phyloP scores from a whole-genome alignment of 2,329 filamentous ascomycete species.

The Colletotrichum falcatum region DNA sequence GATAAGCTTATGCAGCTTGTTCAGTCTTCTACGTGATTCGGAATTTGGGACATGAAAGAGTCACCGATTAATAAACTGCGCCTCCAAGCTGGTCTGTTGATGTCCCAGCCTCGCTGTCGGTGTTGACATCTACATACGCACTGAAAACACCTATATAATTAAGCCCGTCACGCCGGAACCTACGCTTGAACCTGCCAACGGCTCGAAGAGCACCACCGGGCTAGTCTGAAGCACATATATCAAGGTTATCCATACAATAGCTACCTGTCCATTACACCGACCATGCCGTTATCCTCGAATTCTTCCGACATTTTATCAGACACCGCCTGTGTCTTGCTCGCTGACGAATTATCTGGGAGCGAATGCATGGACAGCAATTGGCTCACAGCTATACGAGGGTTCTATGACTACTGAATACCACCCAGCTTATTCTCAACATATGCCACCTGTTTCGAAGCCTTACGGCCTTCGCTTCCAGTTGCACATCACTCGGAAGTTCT shows the following conservation, averaged over 20 bases:
- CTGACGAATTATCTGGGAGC: too few species aligned
- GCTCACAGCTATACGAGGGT: too few species aligned
- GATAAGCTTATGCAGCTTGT: not conserved
- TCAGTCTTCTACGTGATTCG: not conserved
- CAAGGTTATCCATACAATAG: not conserved
- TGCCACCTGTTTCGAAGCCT: too few species aligned
- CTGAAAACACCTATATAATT: not conserved
- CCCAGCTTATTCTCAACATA: not conserved
- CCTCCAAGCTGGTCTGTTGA: not conserved
- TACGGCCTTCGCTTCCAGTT: not conserved
- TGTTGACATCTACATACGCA: not conserved
- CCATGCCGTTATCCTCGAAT: too few species aligned
- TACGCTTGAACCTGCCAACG: not conserved
- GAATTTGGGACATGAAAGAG: too few species aligned
- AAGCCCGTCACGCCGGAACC: not conserved
- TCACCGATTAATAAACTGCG: not conserved
- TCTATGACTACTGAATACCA: accelerated
- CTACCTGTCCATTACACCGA: too few species aligned
- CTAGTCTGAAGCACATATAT: not conserved
- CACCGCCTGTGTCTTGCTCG: too few species aligned
- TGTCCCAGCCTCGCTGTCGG: not conserved
- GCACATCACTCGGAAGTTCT: accelerated
- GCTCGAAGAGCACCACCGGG: not conserved
- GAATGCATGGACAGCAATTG: too few species aligned
- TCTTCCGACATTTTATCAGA: too few species aligned